Base-by-base conservation (phyloP, 2,329 filamentous ascomycete species). In the Trichoderma koningiopsis region DNA sequence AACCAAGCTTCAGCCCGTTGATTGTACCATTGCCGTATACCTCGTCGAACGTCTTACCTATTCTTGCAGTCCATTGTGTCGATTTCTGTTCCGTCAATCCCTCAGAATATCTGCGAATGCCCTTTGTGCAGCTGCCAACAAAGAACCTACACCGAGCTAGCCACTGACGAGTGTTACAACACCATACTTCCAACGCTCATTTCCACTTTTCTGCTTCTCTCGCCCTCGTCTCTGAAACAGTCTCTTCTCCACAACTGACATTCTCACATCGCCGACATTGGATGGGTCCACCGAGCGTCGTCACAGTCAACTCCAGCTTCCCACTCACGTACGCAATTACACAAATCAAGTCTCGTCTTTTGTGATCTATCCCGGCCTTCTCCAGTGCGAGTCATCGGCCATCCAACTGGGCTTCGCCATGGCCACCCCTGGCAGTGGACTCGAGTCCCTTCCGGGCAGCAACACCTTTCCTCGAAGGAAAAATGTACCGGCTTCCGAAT, bases 341-440 rank as follows among this genome's bases (percentile, higher is more conserved):
- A 53, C 43, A 53, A 68, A 24, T 33, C 43, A 31, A 27, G 19
- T 35, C 11, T 31, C 11, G 27, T 27, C 29, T 24, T 43, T 24
- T 24, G n/a, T 10, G 22, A 5, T 19, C 22, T 31, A 33, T 37
- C 40, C 29, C 29, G 7, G 37, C 1, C 47, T 55, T 57, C 31
- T n/a, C 40, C 11, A n/a, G 53, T 33, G 13, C 29, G 22, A 47
- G n/a, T 29, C 58, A 49, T 27, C 14, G 19, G 22, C 29, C 8
- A 24, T 31, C 71, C 24, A 22, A 13, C 37, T 76, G 72, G 68
- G 68, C 75, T 80, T 71, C 19, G 58, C 71, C 55, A 71, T 76
- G 74, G 65, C 75, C 57, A 67, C 75, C 57, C 71, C 74, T 31
- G 68, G 67, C 33, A 71, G 71, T 40, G 52, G 49, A 43, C 24